phyloP scores from a whole-genome alignment of 768 basidiomycete species.

The Auriscalpium orientale region DNA sequence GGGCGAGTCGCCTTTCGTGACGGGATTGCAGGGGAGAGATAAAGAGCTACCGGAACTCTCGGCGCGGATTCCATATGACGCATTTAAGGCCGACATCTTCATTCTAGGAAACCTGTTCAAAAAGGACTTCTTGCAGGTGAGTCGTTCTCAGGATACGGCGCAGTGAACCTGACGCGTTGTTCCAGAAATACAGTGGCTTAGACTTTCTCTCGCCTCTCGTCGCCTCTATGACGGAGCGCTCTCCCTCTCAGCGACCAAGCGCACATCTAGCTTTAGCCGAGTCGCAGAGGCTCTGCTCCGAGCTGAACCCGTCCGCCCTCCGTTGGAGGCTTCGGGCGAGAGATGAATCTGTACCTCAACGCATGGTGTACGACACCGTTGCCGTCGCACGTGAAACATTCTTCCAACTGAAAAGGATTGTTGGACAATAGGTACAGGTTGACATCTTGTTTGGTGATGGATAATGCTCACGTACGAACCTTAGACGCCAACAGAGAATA shows the following conservation, averaged over 20 bases:
- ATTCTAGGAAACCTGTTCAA: conserved; percentile 19
- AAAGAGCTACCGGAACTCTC: conserved; percentile 19
- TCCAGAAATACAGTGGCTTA: background rate
- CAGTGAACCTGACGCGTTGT: background rate
- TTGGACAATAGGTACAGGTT: too few relatives aligned
- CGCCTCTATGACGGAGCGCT: too few relatives aligned
- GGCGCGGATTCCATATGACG: conserved; percentile 17
- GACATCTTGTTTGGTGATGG: too few relatives aligned
- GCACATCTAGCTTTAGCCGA: too few relatives aligned
- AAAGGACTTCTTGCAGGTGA: conserved; percentile 14
- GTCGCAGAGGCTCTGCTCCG: too few relatives aligned
- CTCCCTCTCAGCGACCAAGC: too few relatives aligned
- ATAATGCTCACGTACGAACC: too few relatives aligned
- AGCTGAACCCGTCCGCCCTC: too few relatives aligned
- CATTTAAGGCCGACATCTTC: conserved; percentile 21
- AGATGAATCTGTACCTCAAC: conserved; percentile 4
- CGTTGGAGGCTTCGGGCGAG: conserved; percentile 10
- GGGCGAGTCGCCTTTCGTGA: conserved; percentile 8
- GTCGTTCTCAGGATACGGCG: background rate
- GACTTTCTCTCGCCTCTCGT: too few relatives aligned
- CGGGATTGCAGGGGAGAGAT: conserved; percentile 17
- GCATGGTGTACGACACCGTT: conserved; percentile 14
- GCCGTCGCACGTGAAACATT: conserved; percentile 14
- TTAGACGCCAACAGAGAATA: too few relatives aligned
- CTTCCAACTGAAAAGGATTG: background rate